Percentiles rank a stretch among this genome's conserved stretches.
phyloP scores from a whole-genome alignment of 1,284 basidiomycete genomes.

The Baeospora myosura region DNA sequence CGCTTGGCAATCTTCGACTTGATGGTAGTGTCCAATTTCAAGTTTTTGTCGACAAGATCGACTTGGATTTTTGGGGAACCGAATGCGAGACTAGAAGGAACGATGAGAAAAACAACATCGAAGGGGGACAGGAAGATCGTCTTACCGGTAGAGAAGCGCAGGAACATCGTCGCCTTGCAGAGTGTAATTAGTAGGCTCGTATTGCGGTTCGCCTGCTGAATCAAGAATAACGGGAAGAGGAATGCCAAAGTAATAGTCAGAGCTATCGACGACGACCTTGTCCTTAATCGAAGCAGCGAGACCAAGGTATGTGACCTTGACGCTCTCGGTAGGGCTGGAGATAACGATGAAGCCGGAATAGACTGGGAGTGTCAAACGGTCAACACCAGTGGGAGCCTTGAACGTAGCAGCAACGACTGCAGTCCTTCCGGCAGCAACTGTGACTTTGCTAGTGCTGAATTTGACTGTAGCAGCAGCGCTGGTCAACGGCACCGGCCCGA shows the following conservation, averaged over 20 bases:
- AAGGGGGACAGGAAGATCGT: neutral
- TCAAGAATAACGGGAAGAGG: slow-evolving; percentile 36
- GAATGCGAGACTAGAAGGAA: slow-evolving; percentile 34
- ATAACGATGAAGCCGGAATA: slow-evolving; percentile 56
- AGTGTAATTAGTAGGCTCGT: slow-evolving; percentile 40
- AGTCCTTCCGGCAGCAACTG: slow-evolving; percentile 25
- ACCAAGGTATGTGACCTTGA: slow-evolving; percentile 47
- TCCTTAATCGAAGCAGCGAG: slow-evolving; percentile 39
- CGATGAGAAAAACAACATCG: slow-evolving; percentile 4
- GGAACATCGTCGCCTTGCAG: slow-evolving; percentile 41
- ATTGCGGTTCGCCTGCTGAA: slow-evolving; percentile 31
- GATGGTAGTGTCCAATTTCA: slow-evolving; percentile 25
- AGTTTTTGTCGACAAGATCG: slow-evolving; percentile 28
- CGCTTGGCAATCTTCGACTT: slow-evolving; percentile 10
- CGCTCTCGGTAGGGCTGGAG: slow-evolving; percentile 30
- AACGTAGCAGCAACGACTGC: slow-evolving; percentile 25
- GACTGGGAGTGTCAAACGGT: slow-evolving; percentile 43
- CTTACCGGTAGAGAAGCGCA: slow-evolving; percentile 34
- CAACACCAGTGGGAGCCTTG: slow-evolving; percentile 37
- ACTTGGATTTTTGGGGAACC: slow-evolving; percentile 43
- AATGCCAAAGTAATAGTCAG: slow-evolving; percentile 37
- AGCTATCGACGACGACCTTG: slow-evolving; percentile 43
- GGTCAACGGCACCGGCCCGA: slow-evolving; percentile 45
- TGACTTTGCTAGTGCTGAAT: slow-evolving; percentile 26
- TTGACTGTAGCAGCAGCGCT: slow-evolving; percentile 35